A percentile compares a stretch with the other conserved stretches of the same genome.
phyloP scores from a whole-genome alignment of 1,139 yeast species.

The Protomyces inouyei region DNA sequence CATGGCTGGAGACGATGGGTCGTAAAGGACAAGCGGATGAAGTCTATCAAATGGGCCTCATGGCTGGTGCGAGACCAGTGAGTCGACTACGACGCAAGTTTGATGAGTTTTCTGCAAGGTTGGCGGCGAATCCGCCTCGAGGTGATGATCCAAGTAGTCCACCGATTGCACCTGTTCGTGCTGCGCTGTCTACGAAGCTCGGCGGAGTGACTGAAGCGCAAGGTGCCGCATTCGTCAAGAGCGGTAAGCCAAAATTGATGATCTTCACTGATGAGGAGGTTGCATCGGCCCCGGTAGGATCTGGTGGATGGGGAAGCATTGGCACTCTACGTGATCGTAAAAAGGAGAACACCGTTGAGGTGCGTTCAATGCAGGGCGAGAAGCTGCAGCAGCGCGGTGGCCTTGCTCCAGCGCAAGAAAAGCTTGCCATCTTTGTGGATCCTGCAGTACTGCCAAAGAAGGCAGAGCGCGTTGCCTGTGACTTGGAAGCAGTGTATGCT shows the following conservation, averaged over 20 bases:
- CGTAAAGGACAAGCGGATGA: slow-evolving; percentile 57
- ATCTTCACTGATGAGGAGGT: slow-evolving; percentile 37
- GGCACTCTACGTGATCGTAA: slow-evolving; percentile 51
- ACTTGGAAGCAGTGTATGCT: slow-evolving; percentile 47
- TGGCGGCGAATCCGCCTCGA: slow-evolving; percentile 34
- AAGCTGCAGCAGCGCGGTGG: slow-evolving; percentile 33
- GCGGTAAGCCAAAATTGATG: slow-evolving; percentile 32
- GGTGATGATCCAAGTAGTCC: slow-evolving; percentile 12
- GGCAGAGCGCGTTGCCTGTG: slow-evolving; percentile 57
- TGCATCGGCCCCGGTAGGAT: slow-evolving; percentile 33
- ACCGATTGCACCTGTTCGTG: slow-evolving; percentile 28
- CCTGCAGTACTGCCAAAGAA: slow-evolving; percentile 41
- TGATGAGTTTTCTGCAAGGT: slow-evolving; percentile 47
- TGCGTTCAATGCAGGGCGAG: slow-evolving; percentile 51
- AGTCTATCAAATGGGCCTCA: slow-evolving; percentile 60
- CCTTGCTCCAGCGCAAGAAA: background rate
- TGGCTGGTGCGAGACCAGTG: slow-evolving; percentile 59
- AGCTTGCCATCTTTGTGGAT: slow-evolving; percentile 13
- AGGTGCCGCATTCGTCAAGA: slow-evolving; percentile 6
- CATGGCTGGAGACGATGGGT: slow-evolving; percentile 53
- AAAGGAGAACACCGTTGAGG: slow-evolving; percentile 57
- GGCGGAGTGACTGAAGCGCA: slow-evolving; percentile 24
- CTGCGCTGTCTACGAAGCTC: slow-evolving; percentile 33
- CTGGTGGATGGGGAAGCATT: slow-evolving; percentile 48
- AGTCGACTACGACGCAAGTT: slow-evolving; percentile 51